Conservation (phyloP, 305 asterid genomes). For the Fraxinus baroniana region DNA sequence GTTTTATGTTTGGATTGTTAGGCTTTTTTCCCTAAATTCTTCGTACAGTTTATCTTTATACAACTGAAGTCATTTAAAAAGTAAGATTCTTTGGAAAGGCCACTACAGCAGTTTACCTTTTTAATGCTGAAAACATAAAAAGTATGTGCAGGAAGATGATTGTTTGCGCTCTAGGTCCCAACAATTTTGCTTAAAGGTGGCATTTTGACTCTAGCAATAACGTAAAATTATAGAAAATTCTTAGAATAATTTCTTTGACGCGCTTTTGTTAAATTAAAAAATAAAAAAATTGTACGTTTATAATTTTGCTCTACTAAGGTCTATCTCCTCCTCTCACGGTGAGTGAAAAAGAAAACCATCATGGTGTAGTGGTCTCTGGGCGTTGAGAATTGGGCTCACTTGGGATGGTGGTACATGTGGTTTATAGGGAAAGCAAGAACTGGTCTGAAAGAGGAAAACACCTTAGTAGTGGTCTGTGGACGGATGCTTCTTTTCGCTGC, state of each 20-base stretch:
- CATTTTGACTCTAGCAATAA: neutral
- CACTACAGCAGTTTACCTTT: neutral
- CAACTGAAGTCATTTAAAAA: neutral
- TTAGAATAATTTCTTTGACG: neutral
- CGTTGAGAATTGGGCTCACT: neutral
- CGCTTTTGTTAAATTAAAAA: neutral
- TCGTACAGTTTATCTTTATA: neutral
- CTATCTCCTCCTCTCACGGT: neutral
- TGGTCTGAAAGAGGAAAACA: neutral
- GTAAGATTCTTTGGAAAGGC: neutral
- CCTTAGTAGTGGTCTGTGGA: neutral
- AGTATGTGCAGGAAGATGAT: neutral
- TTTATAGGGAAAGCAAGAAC: neutral
- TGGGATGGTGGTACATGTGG: neutral
- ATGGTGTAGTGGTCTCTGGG: neutral
- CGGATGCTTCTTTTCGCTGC: neutral
- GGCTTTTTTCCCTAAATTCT: neutral
- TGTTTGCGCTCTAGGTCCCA: neutral
- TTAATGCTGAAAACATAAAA: neutral
- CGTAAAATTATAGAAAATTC: neutral
- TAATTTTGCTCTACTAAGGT: neutral
- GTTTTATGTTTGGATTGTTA: neutral
- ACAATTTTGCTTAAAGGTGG: neutral
- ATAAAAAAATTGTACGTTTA: neutral
- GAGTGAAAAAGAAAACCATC: neutral